Evolutionary conservation across 768 basidiomycete genomes (phyloP).

Genomic region (Hericium coralloides): DNA sequence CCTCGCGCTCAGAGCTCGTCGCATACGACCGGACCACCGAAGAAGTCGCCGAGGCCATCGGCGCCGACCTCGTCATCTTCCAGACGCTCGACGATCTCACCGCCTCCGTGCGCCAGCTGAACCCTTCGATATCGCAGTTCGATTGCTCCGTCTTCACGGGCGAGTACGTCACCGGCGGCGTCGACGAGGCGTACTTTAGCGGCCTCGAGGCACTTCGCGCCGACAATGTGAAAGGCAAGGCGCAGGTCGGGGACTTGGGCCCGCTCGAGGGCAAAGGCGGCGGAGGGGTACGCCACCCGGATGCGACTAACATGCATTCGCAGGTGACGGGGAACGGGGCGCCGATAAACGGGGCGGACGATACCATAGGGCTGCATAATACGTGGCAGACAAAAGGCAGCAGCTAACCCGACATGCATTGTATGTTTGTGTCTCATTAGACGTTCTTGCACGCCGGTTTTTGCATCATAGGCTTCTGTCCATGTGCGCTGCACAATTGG

Average conservation of each 20-base stretch:
- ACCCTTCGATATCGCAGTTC: slow-evolving; percentile 65
- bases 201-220: slow-evolving; percentile 70
- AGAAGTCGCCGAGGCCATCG: slow-evolving; percentile 91
- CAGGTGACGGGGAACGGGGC: slow-evolving; percentile 25
- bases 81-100: slow-evolving; percentile 88
- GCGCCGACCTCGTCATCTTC: slow-evolving; percentile 92
- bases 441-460: neutral
- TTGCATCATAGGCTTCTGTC: neutral
- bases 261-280: slow-evolving; percentile 28
- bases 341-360: slow-evolving; percentile 55
- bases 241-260: slow-evolving; percentile 21
- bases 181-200: slow-evolving; percentile 73
- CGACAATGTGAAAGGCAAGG: slow-evolving; percentile 68
- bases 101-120: slow-evolving; percentile 77
- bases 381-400: slow-evolving; percentile 38
- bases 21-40: slow-evolving; percentile 97
- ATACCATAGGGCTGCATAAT: slow-evolving; percentile 76
- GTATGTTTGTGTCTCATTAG: neutral
- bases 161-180: slow-evolving; percentile 91
- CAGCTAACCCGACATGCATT: neutral
- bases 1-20: slow-evolving; percentile 86
- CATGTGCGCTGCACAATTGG: neutral
- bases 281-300: slow-evolving; percentile 18
- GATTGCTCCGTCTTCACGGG: slow-evolving; percentile 99
- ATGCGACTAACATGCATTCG: slow-evolving; percentile 10